Base-by-base conservation (phyloP, 441 rosid species). In the Pelargonium citronellum region DNA sequence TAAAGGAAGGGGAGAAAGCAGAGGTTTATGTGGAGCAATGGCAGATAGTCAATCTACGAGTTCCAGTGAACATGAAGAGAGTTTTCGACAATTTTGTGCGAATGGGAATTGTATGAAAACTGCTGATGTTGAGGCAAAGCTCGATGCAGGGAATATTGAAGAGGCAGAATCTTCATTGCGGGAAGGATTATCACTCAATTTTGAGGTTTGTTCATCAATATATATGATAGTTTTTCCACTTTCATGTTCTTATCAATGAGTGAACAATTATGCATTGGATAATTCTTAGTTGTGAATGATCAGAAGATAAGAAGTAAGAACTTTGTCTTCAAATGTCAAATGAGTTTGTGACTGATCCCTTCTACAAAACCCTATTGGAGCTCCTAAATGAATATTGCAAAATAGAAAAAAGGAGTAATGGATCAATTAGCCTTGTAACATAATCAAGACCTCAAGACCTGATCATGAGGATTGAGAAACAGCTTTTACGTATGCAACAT, bases 91-190 rank as follows among this genome's bases (percentile, higher is more conserved):
- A 70, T 64, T 93, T 11, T 82, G 79, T 62, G 96, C 91, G 61
- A 93, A 93, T 82, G 98, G 98, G 58, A 60, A 74, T 62, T 81
- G 81, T 70, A 85, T 91, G 81, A 83, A 80, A 80, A 78, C 95
- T 49, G 49, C 81, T 19, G 91, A 86, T 49, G 89, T 91, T 11
- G 98, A 93, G 83, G 91, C 96, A 20, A 89, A 91, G 76, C 95
- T 91, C 66, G 95, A 93, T 81, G 87, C 82, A 70, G 97, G 97
- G 68, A 91, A 91, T 67, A 89, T 93, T 76, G 84, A 88, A 71
- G 95, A 91, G 71, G 98, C 98, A 8, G 98, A 93, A 78, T 88
- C 96, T 73, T 91, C 95, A 57, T 76, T 93, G 24, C 83, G 96
- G 61, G 97, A 91, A 78, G 95, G 98, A 44, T 81, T 89, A 66